A percentile compares a stretch with the other conserved stretches of the same genome.
Evolutionary conservation across 805 yeast genomes (phyloP).

Genomic region (Candida ovalis): DNA sequence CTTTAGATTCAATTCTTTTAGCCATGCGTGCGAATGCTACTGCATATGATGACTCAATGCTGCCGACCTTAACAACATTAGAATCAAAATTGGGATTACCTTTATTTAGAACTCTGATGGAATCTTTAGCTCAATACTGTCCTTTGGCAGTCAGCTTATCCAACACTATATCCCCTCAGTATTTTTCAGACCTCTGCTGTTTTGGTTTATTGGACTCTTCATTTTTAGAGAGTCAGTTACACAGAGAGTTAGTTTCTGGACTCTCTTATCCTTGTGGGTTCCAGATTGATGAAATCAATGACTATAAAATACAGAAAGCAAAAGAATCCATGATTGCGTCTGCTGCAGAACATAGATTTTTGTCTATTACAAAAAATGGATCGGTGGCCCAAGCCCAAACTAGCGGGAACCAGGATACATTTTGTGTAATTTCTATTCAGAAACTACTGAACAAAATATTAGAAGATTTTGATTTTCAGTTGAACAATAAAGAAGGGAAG

Average conservation of each 20-base stretch:
- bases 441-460: neutral
- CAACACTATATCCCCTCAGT: slow-evolving; percentile 50
- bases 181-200: slow-evolving; percentile 44
- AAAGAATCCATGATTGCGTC: slow-evolving; percentile 45
- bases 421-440: slow-evolving; percentile 35
- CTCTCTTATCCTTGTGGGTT: slow-evolving; percentile 48
- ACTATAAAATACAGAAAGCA: slow-evolving; percentile 32
- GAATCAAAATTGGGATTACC: slow-evolving; percentile 40
- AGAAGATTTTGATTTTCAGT: neutral
- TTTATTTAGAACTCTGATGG: slow-evolving; percentile 35
- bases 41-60: slow-evolving; percentile 20
- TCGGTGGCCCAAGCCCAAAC: slow-evolving; percentile 48
- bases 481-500: neutral
- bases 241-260: slow-evolving; percentile 50
- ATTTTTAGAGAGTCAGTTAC: slow-evolving; percentile 45
- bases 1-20: slow-evolving; percentile 23
- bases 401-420: slow-evolving; percentile 47
- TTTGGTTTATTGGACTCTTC: slow-evolving; percentile 41
- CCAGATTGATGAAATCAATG: slow-evolving; percentile 16
- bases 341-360: slow-evolving; percentile 42
- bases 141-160: slow-evolving; percentile 44
- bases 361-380: slow-evolving; percentile 45
- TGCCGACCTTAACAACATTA: slow-evolving; percentile 12
- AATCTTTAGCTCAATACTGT: slow-evolving; percentile 38
- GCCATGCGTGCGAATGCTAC: slow-evolving; percentile 38